Conservation (phyloP, 208 protist genomes). For the Leishmania lainsoni region DNA sequence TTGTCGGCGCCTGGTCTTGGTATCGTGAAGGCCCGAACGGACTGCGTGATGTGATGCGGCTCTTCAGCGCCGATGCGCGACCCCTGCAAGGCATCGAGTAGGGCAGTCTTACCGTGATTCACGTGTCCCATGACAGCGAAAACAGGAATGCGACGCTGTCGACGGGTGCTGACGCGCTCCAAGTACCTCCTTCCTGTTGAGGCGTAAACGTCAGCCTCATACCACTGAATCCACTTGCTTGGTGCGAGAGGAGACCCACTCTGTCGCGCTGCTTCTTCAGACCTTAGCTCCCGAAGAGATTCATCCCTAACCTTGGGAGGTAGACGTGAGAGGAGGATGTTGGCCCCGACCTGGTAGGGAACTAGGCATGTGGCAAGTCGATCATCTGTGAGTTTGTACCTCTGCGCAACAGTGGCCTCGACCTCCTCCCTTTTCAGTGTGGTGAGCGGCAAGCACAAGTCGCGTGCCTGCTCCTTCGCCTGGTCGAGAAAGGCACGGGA, state of each 20-base stretch:
- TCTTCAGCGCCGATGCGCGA: conserved; percentile 57
- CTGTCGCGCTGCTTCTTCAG: conserved; percentile 43
- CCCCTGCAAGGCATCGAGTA: conserved; percentile 80
- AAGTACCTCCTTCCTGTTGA: conserved; percentile 72
- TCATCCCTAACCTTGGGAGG: conserved; percentile 47
- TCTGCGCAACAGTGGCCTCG: conserved; percentile 49
- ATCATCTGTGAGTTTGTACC: conserved; percentile 63
- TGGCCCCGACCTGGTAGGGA: conserved; percentile 81
- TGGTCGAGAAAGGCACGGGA: conserved; percentile 54
- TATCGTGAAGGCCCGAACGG: conserved; percentile 72
- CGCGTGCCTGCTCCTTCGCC: conserved; percentile 28
- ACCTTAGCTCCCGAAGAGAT: conserved; percentile 57
- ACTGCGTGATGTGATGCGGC: conserved; percentile 80
- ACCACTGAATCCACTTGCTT: conserved; percentile 75
- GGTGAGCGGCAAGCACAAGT: conserved; percentile 43
- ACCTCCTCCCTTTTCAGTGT: conserved; percentile 66
- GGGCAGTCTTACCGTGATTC: conserved; percentile 90
- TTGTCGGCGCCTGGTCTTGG: conserved; percentile 10
- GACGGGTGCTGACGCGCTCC: conserved; percentile 32
- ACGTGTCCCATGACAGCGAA: conserved; percentile 84
- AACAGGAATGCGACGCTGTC: conserved; percentile 64
- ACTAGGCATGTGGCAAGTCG: conserved; percentile 84
- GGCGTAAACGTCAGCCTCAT: conserved; percentile 83
- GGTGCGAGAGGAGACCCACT: background rate
- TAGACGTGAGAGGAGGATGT: conserved; percentile 82